Evolutionary conservation across 495 filamentous ascomycete genomes (phyloP), one percentile per base, ranked within the genome.

Genomic region (Penicillium samsonianum): DNA sequence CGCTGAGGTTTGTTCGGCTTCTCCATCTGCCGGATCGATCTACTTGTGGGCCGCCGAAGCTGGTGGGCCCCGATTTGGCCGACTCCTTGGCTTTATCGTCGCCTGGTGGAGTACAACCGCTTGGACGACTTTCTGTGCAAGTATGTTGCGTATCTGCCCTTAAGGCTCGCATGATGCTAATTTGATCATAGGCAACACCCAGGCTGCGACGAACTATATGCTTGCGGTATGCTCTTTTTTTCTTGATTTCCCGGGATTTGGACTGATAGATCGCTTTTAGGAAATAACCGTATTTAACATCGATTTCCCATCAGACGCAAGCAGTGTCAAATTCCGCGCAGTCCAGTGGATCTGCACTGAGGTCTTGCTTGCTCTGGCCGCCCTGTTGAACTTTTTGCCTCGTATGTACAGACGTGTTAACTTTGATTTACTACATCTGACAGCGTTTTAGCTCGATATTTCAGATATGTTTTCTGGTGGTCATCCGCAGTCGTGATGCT

Each of bases 51-150:
- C 81, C 19, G 81, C 81, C 17, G 81, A 83, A 61, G 70, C 80
- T 10, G 81, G 81, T 40, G 81, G 81, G 37, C 78, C 78, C 35
- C 69, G 73, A 25, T 83, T 72, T 63, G 81, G 81, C 9, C 65
- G 81, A 42, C 67, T 83, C 3, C 65, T 83, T 30, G 81, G 81
- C 8, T 82, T 83, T 62, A 68, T 81, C 35, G 81, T 82, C 31
- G 81, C 81, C 4, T 83, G 81, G 81, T 83, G 81, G 81, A 82
- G 79, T 68, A 82, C 80, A 10, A 83, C 81, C 2, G 81, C 81
- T 8, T 83, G 81, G 81, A 83, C 81, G 23, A 83, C 81, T 5
- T 83, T 83, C 57, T 79, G 76, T 60, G 78, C 78, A 7, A 80
- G 78, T 63, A 49, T 42, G 60, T 43, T 33, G 6, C 14, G 1